Base-by-base conservation (phyloP, 2,329 filamentous ascomycete species). In the Talaromyces sp. region DNA sequence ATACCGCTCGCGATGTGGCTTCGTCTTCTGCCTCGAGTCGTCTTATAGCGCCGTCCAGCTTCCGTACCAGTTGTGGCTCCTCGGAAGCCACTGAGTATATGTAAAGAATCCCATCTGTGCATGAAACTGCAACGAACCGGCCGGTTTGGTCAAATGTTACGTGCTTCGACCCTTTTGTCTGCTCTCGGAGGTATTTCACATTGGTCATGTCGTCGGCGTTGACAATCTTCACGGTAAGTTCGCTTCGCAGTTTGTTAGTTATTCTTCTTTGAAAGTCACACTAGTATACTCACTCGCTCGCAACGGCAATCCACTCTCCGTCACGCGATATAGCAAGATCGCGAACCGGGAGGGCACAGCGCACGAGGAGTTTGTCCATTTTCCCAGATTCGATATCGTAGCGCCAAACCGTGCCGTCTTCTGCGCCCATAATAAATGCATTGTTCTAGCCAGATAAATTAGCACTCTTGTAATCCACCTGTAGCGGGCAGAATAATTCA, bases 331-430 rank as follows among this genome's bases (percentile, higher is more conserved):
- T 79, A 3, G 90, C 87, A 57, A 99, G 81, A 72, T 97, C 92
- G 69, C 94, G 85, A 32, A 97, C 85, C 0, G 94, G 91, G 2
- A 97, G 79, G n/a, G 91, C 88, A 61, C 88, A 90, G 65, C 94
- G 87, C 27, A 92, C 83, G 56, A 99, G 83, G 65, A 95, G 89
- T 62, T 88, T 87, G 63, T 96, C 90, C 76, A 95, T 91, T 61
- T 73, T 69, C 14, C 77, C 77, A 2, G 85, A 85, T 60, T 85
- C 81, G 55, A 97, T 82, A n/a, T 89, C 90, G 79, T 95, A 99
- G 68, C 92, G 86, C 79, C 89, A 96, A 69, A 99, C 91, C n/a
- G 89, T 94, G 70, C 95, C 94, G 77, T 97, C 92, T 74, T 99
- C 93, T 21, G 91, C 90, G 29, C 92, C 94, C 63, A 91, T 87